These are phyloP conservation scores for Aspergillus homomorphus DNA, from an alignment of 495 filamentous ascomycete species.

Conservation along the genomic window DNA sequence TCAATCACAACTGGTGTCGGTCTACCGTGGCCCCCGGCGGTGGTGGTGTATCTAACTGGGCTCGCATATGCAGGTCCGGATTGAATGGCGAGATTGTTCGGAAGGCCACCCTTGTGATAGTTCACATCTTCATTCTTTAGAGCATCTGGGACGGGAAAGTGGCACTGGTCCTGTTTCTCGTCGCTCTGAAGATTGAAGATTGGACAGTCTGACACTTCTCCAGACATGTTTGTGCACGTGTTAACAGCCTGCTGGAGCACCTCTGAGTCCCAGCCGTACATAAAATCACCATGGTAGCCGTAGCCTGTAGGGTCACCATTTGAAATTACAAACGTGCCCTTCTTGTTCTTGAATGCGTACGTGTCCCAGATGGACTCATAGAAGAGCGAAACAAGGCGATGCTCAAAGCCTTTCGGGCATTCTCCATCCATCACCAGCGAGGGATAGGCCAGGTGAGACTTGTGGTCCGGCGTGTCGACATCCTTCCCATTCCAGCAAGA, in stretches of 20 bases:
- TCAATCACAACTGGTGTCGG: constrained; percentile 1
- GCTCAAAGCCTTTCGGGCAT: constrained; percentile 72
- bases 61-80: constrained; percentile 51
- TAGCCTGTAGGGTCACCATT: constrained; percentile 81
- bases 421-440: constrained; percentile 67
- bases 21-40: constrained; percentile 4
- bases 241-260: constrained; percentile 43
- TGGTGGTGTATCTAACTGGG: constrained; percentile 21
- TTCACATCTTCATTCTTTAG: constrained; percentile 38
- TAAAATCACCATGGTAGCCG: constrained; percentile 85
- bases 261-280: constrained; percentile 69
- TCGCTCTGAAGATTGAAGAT: constrained; percentile 57
- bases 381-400: constrained; percentile 69
- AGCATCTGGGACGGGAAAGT: constrained; percentile 44
- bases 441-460: constrained; percentile 75
- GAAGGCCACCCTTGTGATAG: constrained; percentile 43
- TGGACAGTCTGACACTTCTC: constrained; percentile 52
- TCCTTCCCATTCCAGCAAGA: constrained; percentile 86
- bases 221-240: constrained; percentile 50
- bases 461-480: constrained; percentile 58
- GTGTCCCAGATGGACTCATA: constrained; percentile 89
- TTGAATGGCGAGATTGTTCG: constrained; percentile 50
- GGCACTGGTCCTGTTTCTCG: constrained; percentile 34
- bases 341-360: constrained; percentile 58
- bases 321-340: constrained; percentile 74